Conservation (phyloP, 495 filamentous ascomycete genomes). For the Aspergillus coremiiformis region DNA sequence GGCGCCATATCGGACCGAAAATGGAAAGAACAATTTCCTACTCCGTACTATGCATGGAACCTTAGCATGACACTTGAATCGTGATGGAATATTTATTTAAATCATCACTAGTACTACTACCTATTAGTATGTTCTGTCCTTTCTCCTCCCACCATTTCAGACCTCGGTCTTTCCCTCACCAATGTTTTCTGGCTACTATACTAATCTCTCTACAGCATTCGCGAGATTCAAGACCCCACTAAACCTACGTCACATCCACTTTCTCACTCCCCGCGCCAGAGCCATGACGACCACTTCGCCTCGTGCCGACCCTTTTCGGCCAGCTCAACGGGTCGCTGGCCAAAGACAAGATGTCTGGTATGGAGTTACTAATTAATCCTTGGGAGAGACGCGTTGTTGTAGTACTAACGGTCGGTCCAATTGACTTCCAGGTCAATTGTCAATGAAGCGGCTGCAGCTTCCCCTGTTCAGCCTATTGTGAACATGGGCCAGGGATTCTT, state of each 20-base stretch:
- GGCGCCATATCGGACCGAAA: too few relatives aligned
- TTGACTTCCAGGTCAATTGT: constrained; percentile 66
- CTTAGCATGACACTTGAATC: too few relatives aligned
- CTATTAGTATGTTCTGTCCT: too few relatives aligned
- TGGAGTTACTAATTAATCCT: constrained; percentile 4
- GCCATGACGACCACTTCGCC: constrained; percentile 39
- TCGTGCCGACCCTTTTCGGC: constrained; percentile 50
- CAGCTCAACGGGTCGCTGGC: constrained; percentile 71
- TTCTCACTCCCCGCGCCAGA: constrained; percentile 21
- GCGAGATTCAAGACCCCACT: constrained; percentile 1
- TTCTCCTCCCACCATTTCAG: not conserved
- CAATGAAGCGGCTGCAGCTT: constrained; percentile 82
- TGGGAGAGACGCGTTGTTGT: not conserved
- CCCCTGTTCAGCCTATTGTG: constrained; percentile 82
- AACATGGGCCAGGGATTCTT: constrained; percentile 98
- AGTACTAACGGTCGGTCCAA: constrained; percentile 11
- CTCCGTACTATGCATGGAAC: too few relatives aligned
- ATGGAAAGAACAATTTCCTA: too few relatives aligned
- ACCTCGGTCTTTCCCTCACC: not conserved
- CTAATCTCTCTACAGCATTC: not conserved
- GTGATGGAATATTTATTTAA: not conserved
- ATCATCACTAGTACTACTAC: too few relatives aligned
- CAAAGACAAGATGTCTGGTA: constrained; percentile 94
- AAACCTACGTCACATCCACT: constrained; percentile 17
- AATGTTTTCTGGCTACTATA: constrained; percentile 11